Conservation (phyloP, 2,329 filamentous ascomycete genomes). For the Ophiostoma quercus region DNA sequence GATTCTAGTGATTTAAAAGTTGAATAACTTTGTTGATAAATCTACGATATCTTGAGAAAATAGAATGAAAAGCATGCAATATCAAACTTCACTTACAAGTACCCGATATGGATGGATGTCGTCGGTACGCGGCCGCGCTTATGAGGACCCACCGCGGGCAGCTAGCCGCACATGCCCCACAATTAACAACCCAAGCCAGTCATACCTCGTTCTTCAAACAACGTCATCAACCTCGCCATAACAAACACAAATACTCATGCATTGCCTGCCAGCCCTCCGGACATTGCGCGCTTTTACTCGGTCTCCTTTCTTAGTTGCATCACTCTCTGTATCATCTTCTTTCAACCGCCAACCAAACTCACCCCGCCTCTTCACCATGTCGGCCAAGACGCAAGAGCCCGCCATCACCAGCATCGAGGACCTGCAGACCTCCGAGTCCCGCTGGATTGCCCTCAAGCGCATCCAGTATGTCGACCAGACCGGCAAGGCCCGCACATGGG, state of each 20-base stretch:
- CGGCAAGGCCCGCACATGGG: constrained; percentile 52
- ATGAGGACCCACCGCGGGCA: not conserved
- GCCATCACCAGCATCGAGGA: constrained; percentile 44
- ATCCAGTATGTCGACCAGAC: constrained; percentile 54
- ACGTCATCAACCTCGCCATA: not conserved
- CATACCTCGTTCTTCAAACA: not conserved
- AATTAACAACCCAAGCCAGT: not conserved
- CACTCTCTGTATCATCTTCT: not conserved
- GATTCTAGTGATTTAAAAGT: too few relatives aligned
- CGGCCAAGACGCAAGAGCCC: constrained; percentile 41
- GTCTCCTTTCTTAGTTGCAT: not conserved
- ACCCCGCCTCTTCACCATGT: constrained; percentile 33
- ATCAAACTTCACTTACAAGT: not conserved
- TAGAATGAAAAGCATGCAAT: not conserved
- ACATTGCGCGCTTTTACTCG: not conserved
- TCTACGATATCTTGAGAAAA: not conserved
- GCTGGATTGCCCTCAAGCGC: constrained; percentile 53
- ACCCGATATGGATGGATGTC: not conserved
- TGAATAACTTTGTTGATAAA: too few relatives aligned
- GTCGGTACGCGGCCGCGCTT: not conserved
- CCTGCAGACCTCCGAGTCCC: constrained; percentile 47
- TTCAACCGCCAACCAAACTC: not conserved
- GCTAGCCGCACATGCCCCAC: not conserved
- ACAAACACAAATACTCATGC: not conserved
- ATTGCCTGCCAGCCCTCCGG: not conserved